Evolutionary conservation across 2,329 filamentous ascomycete genomes (phyloP).

Genomic region (Fusarium albidum): DNA sequence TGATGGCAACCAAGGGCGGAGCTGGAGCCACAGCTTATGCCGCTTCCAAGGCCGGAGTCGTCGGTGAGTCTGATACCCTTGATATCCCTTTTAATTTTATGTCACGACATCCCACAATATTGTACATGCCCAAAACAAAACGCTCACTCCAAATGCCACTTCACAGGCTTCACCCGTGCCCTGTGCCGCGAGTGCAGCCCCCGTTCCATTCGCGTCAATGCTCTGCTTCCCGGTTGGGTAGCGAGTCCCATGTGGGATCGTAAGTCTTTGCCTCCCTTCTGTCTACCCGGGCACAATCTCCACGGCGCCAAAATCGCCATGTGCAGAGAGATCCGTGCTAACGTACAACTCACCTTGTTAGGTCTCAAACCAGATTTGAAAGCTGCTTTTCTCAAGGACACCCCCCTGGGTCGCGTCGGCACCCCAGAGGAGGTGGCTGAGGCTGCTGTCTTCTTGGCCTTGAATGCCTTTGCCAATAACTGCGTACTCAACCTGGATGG

Average conservation of each 20-base stretch:
- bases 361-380: slow-evolving; percentile 50
- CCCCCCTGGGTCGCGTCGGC: slow-evolving; percentile 74
- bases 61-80: slow-evolving; percentile 59
- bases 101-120: slow-evolving; percentile 31
- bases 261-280: slow-evolving; percentile 50
- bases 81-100: slow-evolving; percentile 22
- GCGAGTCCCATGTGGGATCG: slow-evolving; percentile 80
- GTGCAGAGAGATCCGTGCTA: slow-evolving; percentile 40
- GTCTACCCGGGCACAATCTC: slow-evolving; percentile 14
- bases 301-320: slow-evolving; percentile 9
- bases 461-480: slow-evolving; percentile 86
- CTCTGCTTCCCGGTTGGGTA: slow-evolving; percentile 84
- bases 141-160: slow-evolving; percentile 27
- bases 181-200: slow-evolving; percentile 69
- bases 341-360: slow-evolving; percentile 50
- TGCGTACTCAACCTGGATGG: slow-evolving; percentile 88
- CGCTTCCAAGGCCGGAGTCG: slow-evolving; percentile 80
- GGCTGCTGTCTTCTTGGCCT: slow-evolving; percentile 78
- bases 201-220: slow-evolving; percentile 76
- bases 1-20: slow-evolving; percentile 75
- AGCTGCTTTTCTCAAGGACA: slow-evolving; percentile 54
- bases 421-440: slow-evolving; percentile 78
- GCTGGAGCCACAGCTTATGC: slow-evolving; percentile 77
- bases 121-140: slow-evolving; percentile 29
- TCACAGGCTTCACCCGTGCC: slow-evolving; percentile 71